These are phyloP conservation scores for Mycosphaerella sp. DNA, from an alignment of 2,329 filamentous ascomycete genomes.

Conservation along the genomic window DNA sequence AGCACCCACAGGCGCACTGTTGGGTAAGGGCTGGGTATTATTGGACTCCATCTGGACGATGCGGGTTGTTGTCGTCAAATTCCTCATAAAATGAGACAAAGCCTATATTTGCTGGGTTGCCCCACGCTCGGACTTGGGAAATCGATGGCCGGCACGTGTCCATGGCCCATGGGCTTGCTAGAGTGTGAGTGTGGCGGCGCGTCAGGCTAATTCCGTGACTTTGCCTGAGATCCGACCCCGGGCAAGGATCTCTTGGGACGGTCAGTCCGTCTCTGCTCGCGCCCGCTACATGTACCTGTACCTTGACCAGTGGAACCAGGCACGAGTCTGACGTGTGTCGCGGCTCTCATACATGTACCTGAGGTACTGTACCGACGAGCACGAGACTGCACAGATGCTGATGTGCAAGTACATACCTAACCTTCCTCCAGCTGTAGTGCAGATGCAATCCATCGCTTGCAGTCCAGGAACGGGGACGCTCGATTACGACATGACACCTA, in stretches of 20 bases:
- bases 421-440: too few relatives aligned
- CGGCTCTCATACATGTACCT: background rate
- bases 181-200: background rate
- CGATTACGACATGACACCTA: constrained; percentile 9
- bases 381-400: background rate
- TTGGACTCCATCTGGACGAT: constrained; percentile 19
- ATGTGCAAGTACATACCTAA: background rate
- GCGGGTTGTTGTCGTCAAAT: constrained; percentile 3
- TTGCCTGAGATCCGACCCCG: background rate
- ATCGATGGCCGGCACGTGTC: constrained; percentile 8
- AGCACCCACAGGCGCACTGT: constrained; percentile 39
- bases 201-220: background rate
- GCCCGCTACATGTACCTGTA: background rate
- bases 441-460: background rate
- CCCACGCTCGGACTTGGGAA: background rate
- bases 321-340: background rate
- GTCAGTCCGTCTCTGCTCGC: background rate
- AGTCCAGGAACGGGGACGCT: background rate
- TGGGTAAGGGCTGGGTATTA: constrained; percentile 27
- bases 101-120: constrained; percentile 2
- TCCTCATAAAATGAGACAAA: constrained; percentile 5
- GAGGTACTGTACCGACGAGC: background rate
- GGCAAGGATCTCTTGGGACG: background rate
- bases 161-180: background rate
- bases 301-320: background rate